Conservation (phyloP, 1,284 basidiomycete genomes). For the Butyriboletus pseudospeciosus region DNA sequence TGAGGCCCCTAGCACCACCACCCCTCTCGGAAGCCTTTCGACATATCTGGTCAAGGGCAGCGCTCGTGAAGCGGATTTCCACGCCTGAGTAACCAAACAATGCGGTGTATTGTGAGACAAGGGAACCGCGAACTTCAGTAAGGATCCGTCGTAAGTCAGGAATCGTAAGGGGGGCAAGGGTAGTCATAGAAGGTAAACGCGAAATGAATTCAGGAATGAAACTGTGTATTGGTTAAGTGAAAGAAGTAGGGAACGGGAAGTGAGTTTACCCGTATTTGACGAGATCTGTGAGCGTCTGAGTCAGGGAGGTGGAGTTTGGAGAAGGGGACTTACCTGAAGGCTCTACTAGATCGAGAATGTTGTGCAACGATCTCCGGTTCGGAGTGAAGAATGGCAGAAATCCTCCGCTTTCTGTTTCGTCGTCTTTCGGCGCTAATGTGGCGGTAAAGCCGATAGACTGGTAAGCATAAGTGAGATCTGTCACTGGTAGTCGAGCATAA, state of each 20-base stretch:
- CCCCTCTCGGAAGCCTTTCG: constrained; percentile 72
- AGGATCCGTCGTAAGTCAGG: constrained; percentile 84
- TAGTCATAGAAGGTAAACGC: constrained; percentile 82
- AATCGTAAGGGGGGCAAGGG: constrained; percentile 69
- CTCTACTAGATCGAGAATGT: constrained; percentile 63
- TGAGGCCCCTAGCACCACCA: constrained; percentile 84
- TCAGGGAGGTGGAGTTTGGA: constrained; percentile 2
- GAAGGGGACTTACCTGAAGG: constrained; percentile 47
- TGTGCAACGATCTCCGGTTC: constrained; percentile 49
- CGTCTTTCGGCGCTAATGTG: constrained; percentile 47
- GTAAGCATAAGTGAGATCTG: background rate
- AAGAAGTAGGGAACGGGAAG: constrained; percentile 1
- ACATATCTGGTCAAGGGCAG: constrained; percentile 74
- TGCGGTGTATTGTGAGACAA: constrained; percentile 84
- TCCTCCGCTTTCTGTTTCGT: constrained; percentile 26
- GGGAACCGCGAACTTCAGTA: constrained; percentile 85
- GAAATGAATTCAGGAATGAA: constrained; percentile 96
- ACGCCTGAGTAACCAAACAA: constrained; percentile 78
- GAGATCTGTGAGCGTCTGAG: constrained; percentile 51
- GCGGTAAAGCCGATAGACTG: constrained; percentile 89
- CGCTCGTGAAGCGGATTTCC: constrained; percentile 76
- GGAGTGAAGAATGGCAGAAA: constrained; percentile 70
- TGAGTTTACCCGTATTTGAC: constrained; percentile 71
- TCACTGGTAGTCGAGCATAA: background rate
- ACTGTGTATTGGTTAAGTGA: constrained; percentile 34